Percentiles rank a stretch among this genome's conserved stretches.
Conservation (phyloP, 371 early-diverging fungal genomes). For the Smittium culicis region DNA sequence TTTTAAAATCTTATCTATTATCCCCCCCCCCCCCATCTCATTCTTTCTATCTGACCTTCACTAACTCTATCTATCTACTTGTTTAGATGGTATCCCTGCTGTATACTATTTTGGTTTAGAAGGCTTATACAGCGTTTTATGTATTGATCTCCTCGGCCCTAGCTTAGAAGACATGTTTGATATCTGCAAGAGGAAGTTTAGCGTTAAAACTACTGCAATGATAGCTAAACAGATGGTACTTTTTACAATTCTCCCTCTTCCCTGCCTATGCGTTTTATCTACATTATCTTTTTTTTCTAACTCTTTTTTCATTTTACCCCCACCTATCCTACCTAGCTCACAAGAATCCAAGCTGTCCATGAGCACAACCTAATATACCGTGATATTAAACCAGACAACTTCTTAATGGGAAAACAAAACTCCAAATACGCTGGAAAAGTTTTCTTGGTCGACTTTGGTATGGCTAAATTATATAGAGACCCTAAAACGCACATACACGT, state of each 20-base stretch:
- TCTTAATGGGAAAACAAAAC: conserved; percentile 72
- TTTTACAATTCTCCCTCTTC: conserved; percentile 28
- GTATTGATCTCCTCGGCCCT: conserved; percentile 96
- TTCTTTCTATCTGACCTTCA: conserved; percentile 29
- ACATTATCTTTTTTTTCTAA: neutral
- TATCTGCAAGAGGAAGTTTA: conserved; percentile 78
- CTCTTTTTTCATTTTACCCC: conserved; percentile 8
- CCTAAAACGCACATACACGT: conserved; percentile 89
- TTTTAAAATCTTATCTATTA: too few species aligned
- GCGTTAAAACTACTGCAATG: conserved; percentile 88
- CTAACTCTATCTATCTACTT: conserved; percentile 13
- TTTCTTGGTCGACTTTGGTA: conserved; percentile 89
- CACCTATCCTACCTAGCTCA: conserved; percentile 41
- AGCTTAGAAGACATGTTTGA: conserved; percentile 96
- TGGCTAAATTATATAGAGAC: conserved; percentile 93
- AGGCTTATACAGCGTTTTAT: conserved; percentile 86
- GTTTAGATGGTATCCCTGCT: conserved; percentile 61
- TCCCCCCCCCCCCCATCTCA: conserved; percentile 2
- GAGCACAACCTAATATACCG: conserved; percentile 93
- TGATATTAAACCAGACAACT: conserved; percentile 99
- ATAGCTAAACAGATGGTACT: conserved; percentile 82
- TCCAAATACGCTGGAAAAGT: conserved; percentile 45
- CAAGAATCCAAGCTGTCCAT: conserved; percentile 90
- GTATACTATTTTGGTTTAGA: conserved; percentile 94
- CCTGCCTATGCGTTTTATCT: neutral